Evolutionary conservation across 306 rosid genomes (phyloP), one percentile per base, ranked within the genome.

Genomic region (Fagus crenata): DNA sequence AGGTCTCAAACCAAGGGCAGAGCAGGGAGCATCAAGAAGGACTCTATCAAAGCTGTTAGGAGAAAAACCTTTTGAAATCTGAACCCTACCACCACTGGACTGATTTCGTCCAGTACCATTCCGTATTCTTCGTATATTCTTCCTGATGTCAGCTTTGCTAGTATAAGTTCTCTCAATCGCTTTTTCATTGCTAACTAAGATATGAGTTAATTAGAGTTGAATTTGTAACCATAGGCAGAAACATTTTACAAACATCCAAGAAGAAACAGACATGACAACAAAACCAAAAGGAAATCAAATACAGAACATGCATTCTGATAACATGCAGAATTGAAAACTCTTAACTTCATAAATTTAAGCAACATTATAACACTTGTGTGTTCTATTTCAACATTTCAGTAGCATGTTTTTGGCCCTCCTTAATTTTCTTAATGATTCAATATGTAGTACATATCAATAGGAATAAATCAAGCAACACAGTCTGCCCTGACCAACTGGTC

Each of bases 1-100:
- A 81, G 97, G 98, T 87, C 97, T 90, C 87, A 92, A 88, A 79
- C 97, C 98, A 76, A 95, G 91, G 79, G 98, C 98, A 73, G 98
- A 95, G 82, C 98, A 95, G 15, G 97, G 97, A 84, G 95, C 98
- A 81, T 95, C 98, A 63, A 89, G 97, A 89, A 95, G 98, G 61
- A 95, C 97, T 75, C 96, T 92, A 74, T 95, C 98, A 88, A 92
- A 95, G 85, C 96, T 95, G 83, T 85, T 75, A 59, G 96, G 92
- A 55, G 88, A 53, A 85, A 95, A 95, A 77, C 98, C 98, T 81
- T 89, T 90, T 40, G 97, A 88, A 31, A 85, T 87, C 78, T 89
- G 92, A 51, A 81, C 97, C 85, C 87, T 87, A 67, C 91, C 95
- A 81, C 97, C 97, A 6, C 56, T 43, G 68, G 81, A 13, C 76